These are phyloP conservation scores for Conidiobolus incongruus DNA, from an alignment of 371 early-diverging fungal genomes.

Conservation along the genomic window DNA sequence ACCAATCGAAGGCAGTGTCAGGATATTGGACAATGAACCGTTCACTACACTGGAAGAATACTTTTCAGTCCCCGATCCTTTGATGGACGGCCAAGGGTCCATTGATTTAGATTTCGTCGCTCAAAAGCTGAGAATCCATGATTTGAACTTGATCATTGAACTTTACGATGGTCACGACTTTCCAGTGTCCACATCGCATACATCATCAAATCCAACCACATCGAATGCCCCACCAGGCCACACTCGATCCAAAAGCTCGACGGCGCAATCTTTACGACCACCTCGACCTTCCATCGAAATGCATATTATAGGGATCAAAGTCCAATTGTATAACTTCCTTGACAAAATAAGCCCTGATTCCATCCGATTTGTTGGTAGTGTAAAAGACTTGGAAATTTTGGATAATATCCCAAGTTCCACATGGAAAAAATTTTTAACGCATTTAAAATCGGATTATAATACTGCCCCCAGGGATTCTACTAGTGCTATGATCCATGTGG, in stretches of 20 bases:
- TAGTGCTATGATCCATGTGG: slow-evolving; percentile 39
- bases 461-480: slow-evolving; percentile 29
- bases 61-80: slow-evolving; percentile 18
- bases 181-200: background rate
- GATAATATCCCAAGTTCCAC: slow-evolving; percentile 50
- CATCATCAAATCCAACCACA: background rate
- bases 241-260: background rate
- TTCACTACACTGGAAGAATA: slow-evolving; percentile 34
- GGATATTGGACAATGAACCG: slow-evolving; percentile 7
- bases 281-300: background rate
- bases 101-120: background rate
- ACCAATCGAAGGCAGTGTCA: slow-evolving; percentile 5
- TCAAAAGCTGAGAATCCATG: background rate
- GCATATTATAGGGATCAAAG: no score
- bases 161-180: background rate
- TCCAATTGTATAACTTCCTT: background rate
- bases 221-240: background rate
- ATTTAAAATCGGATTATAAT: slow-evolving; percentile 26
- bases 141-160: background rate
- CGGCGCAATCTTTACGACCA: background rate
- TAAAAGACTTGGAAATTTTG: slow-evolving; percentile 48
- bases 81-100: background rate
- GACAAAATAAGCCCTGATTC: slow-evolving; percentile 23
- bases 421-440: slow-evolving; percentile 54
- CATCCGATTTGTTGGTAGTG: slow-evolving; percentile 16